These are phyloP conservation scores for Cenococcum geophilum DNA, from an alignment of 495 filamentous ascomycete species.

Conservation along the genomic window DNA sequence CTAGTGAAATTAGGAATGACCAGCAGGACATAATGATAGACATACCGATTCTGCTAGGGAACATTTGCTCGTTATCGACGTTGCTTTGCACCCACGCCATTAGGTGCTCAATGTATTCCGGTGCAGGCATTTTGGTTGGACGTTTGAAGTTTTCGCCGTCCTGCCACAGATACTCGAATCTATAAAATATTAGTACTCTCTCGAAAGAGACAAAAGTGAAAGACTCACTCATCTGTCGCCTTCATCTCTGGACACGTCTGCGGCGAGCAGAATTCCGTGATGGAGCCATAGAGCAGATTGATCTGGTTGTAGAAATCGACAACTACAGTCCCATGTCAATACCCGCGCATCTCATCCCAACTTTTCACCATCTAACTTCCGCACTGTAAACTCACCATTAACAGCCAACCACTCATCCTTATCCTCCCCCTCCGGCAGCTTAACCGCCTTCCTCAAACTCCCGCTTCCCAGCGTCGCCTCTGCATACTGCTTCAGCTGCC, in stretches of 20 bases:
- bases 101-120: constrained; percentile 93
- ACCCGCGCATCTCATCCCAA: background rate
- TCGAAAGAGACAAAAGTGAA: background rate
- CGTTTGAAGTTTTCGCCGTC: constrained; percentile 87
- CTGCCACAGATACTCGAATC: constrained; percentile 99
- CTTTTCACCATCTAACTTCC: background rate
- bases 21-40: background rate
- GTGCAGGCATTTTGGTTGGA: constrained; percentile 96
- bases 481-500: constrained; percentile 95
- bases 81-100: constrained; percentile 95
- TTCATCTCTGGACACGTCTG: constrained; percentile 98
- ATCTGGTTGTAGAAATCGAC: constrained; percentile 99
- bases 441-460: constrained; percentile 91
- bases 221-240: constrained; percentile 85
- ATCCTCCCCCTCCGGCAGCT: constrained; percentile 93
- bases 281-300: constrained; percentile 95
- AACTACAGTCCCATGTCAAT: constrained; percentile 47
- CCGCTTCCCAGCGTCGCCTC: constrained; percentile 94
- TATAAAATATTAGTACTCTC: constrained; percentile 31
- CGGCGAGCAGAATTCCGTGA: constrained; percentile 98
- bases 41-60: constrained; percentile 83
- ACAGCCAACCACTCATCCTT: constrained; percentile 96
- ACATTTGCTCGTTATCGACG: constrained; percentile 91
- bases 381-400: constrained; percentile 56
- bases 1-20: constrained; percentile 41